Evolutionary conservation across 2,329 filamentous ascomycete species (phyloP), one percentile per base, ranked within the genome.

Genomic region (Aureobasidium sp.): DNA sequence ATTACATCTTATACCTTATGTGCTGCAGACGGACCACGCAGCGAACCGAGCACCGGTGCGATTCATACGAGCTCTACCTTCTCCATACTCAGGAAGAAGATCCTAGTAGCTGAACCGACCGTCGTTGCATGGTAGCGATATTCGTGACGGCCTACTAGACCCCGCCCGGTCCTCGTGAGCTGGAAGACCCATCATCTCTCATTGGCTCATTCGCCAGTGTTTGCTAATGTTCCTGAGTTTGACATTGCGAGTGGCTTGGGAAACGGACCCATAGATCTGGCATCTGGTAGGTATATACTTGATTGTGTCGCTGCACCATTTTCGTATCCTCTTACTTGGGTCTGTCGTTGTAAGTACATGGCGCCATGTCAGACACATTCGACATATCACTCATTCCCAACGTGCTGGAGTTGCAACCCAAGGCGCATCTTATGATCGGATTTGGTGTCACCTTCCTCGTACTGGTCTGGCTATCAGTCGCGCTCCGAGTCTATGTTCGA

Each of bases 401-500:
- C 41, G 60, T 62, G n/a, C 41, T 55, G 31, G 60, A 62, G 17
- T 20, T 62, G 6, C 60, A 49, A 25, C 29, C 39, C 7, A 53
- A 31, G 41, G 31, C 48, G 22, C 34, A 39, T 5, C 48, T 47
- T 8, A 39, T 55, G 41, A 29, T 31, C 8, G 44, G 51, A 3
- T 48, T 55, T 29, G 31, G 34, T 12, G 17, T 63, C 2, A n/a
- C 55, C 4, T 62, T 64, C 17, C 48, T 65, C 11, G 29, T 59
- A 36, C 25, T 64, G 27, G 57, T 62, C 5, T 62, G 58, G 36
- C 17, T 62, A 5, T 57, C 62, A n/a, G 15, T 65, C 5, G 15
- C 34, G 6, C 12, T 62, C 5, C 55, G 64, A 3, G 22, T 62
- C 36, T 65, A 64, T 48, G 56, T 63, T 39, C 59, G 64, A 1